These are phyloP conservation scores for Neolentinus lepideus DNA, from an alignment of 1,284 basidiomycete genomes.

Conservation along the genomic window DNA sequence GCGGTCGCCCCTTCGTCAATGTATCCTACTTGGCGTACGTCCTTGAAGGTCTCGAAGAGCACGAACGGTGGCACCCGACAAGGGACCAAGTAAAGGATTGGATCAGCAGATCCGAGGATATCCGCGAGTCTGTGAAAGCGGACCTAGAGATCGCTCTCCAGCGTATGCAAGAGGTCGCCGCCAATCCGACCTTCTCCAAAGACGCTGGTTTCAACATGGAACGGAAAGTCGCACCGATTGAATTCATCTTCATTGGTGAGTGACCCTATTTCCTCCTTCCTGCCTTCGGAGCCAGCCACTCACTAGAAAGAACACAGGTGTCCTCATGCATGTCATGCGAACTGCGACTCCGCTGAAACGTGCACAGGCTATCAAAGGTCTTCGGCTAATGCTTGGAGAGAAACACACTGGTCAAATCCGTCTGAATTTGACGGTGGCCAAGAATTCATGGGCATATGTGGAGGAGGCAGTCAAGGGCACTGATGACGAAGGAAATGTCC, in stretches of 20 bases:
- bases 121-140: slow-evolving; percentile 36
- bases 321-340: slow-evolving; percentile 47
- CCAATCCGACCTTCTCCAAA: slow-evolving; percentile 24
- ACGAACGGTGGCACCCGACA: slow-evolving; percentile 36
- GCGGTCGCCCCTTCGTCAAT: slow-evolving; percentile 64
- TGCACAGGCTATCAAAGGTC: slow-evolving; percentile 41
- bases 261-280: not conserved
- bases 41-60: slow-evolving; percentile 42
- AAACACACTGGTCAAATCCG: slow-evolving; percentile 49
- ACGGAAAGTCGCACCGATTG: slow-evolving; percentile 60
- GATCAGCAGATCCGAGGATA: slow-evolving; percentile 40
- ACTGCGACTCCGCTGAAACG: slow-evolving; percentile 30
- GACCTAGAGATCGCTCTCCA: slow-evolving; percentile 41
- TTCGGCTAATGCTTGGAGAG: slow-evolving; percentile 46
- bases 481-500: slow-evolving; percentile 9
- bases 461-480: slow-evolving; percentile 22
- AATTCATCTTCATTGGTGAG: slow-evolving; percentile 69
- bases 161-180: slow-evolving; percentile 47
- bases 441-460: slow-evolving; percentile 49
- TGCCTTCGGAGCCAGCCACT: not conserved
- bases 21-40: slow-evolving; percentile 58
- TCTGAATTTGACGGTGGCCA: slow-evolving; percentile 45
- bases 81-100: slow-evolving; percentile 49
- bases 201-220: slow-evolving; percentile 40
- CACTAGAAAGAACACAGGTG: slow-evolving; percentile 29